A percentile compares a stretch with the other conserved stretches of the same genome.
phyloP scores from a whole-genome alignment of 257 asterid species.

The Capsicum chinense region DNA sequence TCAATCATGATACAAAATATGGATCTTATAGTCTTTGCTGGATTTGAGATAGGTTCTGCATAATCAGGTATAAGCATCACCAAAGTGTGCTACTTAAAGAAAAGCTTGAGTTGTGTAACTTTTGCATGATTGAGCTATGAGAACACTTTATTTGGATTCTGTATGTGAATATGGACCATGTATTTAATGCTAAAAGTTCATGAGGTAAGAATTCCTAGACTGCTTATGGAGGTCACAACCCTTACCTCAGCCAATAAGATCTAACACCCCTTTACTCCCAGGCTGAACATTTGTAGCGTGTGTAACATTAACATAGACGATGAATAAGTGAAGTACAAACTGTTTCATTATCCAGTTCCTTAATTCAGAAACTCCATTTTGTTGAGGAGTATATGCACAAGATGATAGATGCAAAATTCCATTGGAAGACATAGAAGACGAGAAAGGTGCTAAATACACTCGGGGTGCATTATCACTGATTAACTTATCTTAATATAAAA shows the following conservation, averaged over 20 bases:
- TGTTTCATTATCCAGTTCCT: not conserved
- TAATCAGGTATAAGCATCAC: not conserved
- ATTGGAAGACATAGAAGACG: not conserved
- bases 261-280: not conserved
- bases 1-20: not conserved
- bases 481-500: not conserved
- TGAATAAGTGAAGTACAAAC: not conserved
- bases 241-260: not conserved
- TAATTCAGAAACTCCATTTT: not conserved
- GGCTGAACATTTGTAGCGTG: not conserved
- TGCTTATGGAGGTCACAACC: not conserved
- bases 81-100: not conserved
- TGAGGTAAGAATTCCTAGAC: not conserved
- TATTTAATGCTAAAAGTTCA: not conserved
- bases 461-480: not conserved
- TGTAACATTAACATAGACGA: not conserved
- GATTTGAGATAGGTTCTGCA: conserved; percentile 6
- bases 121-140: conserved; percentile 1
- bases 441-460: not conserved
- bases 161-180: not conserved
- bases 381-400: not conserved
- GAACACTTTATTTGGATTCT: not conserved
- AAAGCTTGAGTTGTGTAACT: not conserved
- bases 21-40: not conserved
- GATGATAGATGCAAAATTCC: not conserved